Conservation (phyloP, 495 filamentous ascomycete species). For the Cercophora newfieldiana region DNA sequence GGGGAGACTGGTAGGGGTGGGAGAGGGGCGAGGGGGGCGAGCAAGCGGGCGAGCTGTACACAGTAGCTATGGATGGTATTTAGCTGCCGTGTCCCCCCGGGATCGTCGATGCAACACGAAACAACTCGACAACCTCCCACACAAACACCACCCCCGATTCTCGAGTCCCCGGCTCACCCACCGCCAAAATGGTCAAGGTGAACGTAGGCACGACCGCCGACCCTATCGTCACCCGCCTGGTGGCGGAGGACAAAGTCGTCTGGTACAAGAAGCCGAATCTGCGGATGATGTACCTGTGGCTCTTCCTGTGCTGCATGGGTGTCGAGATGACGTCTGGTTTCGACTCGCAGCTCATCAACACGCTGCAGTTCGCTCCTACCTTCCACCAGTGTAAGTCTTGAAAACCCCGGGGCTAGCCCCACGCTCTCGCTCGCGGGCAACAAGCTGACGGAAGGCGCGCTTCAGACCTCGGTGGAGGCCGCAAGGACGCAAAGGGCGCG, state of each 20-base stretch:
- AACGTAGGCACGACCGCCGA: constrained; percentile 30
- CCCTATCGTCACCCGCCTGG: constrained; percentile 51
- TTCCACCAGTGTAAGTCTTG: constrained; percentile 52
- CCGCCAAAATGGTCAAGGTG: constrained; percentile 17
- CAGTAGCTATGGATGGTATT: not conserved
- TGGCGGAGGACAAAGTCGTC: constrained; percentile 49
- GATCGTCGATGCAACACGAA: not conserved
- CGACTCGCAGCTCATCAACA: constrained; percentile 71
- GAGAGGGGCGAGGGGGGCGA: not conserved
- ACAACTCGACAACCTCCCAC: not conserved
- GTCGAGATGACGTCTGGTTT: constrained; percentile 74
- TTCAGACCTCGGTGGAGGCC: not conserved
- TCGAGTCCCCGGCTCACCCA: not conserved
- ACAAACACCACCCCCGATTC: not conserved
- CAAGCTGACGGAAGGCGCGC: not conserved
- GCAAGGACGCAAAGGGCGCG: not conserved
- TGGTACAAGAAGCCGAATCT: constrained; percentile 67
- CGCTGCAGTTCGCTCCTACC: constrained; percentile 60
- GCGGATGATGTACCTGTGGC: constrained; percentile 56
- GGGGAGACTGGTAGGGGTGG: not conserved
- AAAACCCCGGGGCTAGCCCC: constrained; percentile 24
- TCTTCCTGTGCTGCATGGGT: constrained; percentile 66
- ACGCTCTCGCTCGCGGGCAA: constrained; percentile 41
- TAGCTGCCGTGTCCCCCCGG: not conserved
- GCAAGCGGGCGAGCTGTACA: not conserved